Percentiles rank a stretch among this genome's conserved stretches.
Conservation (phyloP, 169 alveolate species). For the Cryptosporidium sp. region DNA sequence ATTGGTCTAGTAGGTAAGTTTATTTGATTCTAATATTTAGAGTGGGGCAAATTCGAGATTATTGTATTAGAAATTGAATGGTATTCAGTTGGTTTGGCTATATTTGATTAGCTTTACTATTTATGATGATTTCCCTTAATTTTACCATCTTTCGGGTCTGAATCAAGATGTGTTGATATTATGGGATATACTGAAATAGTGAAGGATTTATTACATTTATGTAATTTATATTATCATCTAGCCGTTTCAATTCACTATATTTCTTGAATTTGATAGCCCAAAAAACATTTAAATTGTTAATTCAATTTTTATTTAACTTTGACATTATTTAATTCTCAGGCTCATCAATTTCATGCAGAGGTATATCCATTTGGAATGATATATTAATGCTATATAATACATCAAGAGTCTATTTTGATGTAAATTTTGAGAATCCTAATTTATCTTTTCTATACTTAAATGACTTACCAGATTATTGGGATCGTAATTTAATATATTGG, state of each 20-base stretch:
- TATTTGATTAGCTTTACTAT: not conserved
- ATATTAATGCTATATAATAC: constrained; percentile 24
- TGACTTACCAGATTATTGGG: constrained; percentile 22
- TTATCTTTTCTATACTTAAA: constrained; percentile 32
- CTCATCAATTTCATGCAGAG: constrained; percentile 67
- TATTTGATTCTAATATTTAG: not conserved
- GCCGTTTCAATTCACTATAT: not conserved
- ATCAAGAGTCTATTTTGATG: constrained; percentile 30
- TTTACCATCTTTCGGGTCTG: constrained; percentile 77
- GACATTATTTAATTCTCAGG: constrained; percentile 12
- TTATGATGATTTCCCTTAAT: constrained; percentile 73
- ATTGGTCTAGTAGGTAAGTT: constrained; percentile 72
- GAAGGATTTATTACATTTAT: not conserved
- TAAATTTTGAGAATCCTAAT: not conserved
- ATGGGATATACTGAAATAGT: constrained; percentile 67
- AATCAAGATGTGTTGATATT: constrained; percentile 57
- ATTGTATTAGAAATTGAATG: not conserved
- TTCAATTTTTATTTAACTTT: not conserved
- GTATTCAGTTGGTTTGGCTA: not conserved
- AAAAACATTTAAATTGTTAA: not conserved
- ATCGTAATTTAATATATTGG: constrained; percentile 17
- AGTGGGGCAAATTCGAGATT: not conserved
- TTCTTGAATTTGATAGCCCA: not conserved
- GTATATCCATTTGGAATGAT: constrained; percentile 49
- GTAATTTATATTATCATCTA: not conserved